A percentile compares a stretch with the other conserved stretches of the same genome.
phyloP scores from a whole-genome alignment of 2,329 filamentous ascomycete genomes.

The Furcasterigmium sp. region DNA sequence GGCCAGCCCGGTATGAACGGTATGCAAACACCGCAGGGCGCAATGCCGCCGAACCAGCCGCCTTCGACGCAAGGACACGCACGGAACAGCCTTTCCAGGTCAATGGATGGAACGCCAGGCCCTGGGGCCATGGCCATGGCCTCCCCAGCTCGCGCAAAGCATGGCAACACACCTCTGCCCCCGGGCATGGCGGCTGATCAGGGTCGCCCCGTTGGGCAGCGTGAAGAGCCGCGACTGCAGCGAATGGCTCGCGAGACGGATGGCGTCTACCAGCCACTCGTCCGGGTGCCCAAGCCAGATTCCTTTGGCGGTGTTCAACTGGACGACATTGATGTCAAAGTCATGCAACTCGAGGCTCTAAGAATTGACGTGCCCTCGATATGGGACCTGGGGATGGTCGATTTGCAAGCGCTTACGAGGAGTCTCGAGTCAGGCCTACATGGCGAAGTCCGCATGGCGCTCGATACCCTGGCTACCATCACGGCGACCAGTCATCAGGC shows the following conservation, averaged over 20 bases:
- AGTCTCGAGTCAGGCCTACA: slow-evolving; percentile 87
- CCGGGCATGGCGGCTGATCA: slow-evolving; percentile 17
- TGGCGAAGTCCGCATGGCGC: slow-evolving; percentile 80
- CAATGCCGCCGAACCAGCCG: slow-evolving; percentile 38
- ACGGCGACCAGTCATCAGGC: slow-evolving; percentile 51
- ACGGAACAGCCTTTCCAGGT: slow-evolving; percentile 47
- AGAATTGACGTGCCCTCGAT: slow-evolving; percentile 72
- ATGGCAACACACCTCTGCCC: slow-evolving; percentile 35
- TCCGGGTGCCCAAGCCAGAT: slow-evolving; percentile 41
- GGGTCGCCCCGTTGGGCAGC: neutral
- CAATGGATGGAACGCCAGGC: slow-evolving; percentile 37
- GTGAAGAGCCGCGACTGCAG: slow-evolving; percentile 22
- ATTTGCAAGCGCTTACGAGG: slow-evolving; percentile 84
- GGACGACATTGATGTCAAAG: slow-evolving; percentile 57
- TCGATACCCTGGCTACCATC: slow-evolving; percentile 75
- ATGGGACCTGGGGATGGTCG: slow-evolving; percentile 78
- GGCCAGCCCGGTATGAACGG: slow-evolving; percentile 44
- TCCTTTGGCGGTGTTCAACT: slow-evolving; percentile 69
- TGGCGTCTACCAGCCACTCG: slow-evolving; percentile 48
- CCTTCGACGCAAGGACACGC: slow-evolving; percentile 36
- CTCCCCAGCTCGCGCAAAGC: slow-evolving; percentile 37
- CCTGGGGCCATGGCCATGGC: slow-evolving; percentile 37
- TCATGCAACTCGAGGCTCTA: slow-evolving; percentile 59
- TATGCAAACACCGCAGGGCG: slow-evolving; percentile 38
- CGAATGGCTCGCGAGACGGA: slow-evolving; percentile 40